Conservation (phyloP, 1,284 basidiomycete species). For the Ceratobasidium sp. region DNA sequence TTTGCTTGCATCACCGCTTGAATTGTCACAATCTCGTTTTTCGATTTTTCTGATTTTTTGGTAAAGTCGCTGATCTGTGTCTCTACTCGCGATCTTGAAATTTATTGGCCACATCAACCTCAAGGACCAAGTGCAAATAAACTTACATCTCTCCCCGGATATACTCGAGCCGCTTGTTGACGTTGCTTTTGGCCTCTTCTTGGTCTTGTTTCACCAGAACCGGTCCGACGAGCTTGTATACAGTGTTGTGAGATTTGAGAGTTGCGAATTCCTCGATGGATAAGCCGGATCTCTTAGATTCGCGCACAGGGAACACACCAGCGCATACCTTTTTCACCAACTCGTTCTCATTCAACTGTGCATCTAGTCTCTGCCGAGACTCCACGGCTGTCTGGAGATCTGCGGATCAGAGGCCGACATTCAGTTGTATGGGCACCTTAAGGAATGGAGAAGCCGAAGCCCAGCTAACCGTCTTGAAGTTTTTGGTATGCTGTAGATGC, state of each 20-base stretch:
- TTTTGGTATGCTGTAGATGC: slow-evolving; percentile 82
- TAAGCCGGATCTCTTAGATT: neutral
- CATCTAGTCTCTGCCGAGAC: slow-evolving; percentile 84
- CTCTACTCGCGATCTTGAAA: slow-evolving; percentile 81
- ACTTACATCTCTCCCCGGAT: slow-evolving; percentile 91
- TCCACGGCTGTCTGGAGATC: slow-evolving; percentile 81
- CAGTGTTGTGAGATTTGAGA: slow-evolving; percentile 80
- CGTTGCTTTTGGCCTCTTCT: slow-evolving; percentile 87
- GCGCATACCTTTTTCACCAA: slow-evolving; percentile 84
- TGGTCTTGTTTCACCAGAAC: slow-evolving; percentile 93
- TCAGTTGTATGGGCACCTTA: neutral
- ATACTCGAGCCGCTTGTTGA: slow-evolving; percentile 92
- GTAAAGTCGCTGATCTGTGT: slow-evolving; percentile 80
- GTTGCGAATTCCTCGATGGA: slow-evolving; percentile 82
- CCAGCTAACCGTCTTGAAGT: slow-evolving; percentile 68
- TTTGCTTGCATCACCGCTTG: slow-evolving; percentile 70
- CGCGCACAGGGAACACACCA: neutral
- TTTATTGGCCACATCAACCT: neutral
- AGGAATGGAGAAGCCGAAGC: neutral
- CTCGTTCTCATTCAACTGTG: slow-evolving; percentile 93
- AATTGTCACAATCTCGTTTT: slow-evolving; percentile 78
- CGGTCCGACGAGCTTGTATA: slow-evolving; percentile 95
- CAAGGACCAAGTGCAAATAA: too few species aligned
- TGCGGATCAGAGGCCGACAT: slow-evolving; percentile 47
- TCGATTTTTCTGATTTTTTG: slow-evolving; percentile 80